Conservation (phyloP, 225 moss, liverwort and hornwort genomes). For the Anthoceros angustus region DNA sequence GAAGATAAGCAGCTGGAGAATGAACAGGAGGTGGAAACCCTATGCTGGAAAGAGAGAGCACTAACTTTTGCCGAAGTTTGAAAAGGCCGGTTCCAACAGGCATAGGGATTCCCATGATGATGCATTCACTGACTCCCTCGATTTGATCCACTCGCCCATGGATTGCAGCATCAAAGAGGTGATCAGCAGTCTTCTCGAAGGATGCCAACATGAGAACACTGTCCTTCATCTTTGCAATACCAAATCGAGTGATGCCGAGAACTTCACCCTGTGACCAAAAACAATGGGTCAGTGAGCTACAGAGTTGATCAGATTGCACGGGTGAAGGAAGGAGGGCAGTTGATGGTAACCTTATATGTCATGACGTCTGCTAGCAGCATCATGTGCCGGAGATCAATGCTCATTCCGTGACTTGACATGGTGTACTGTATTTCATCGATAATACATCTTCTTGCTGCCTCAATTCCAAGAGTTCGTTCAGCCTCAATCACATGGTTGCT, state of each 20-base stretch:
- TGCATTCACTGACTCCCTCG: constrained; percentile 98
- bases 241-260: constrained; percentile 91
- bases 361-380: constrained; percentile 97
- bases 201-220: constrained; percentile 98
- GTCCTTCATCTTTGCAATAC: constrained; percentile 98
- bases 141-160: constrained; percentile 91
- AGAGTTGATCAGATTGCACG: neutral
- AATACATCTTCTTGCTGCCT: constrained; percentile 83
- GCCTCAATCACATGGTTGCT: constrained; percentile 99
- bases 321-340: neutral
- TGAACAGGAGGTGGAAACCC: neutral
- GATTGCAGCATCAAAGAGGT: constrained; percentile 91
- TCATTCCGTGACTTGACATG: constrained; percentile 95
- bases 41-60: neutral
- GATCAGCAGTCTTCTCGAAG: constrained; percentile 96
- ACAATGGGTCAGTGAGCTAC: neutral
- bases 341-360: constrained; percentile 73
- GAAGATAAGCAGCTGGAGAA: neutral
- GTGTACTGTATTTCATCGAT: constrained; percentile 97
- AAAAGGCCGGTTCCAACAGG: constrained; percentile 98
- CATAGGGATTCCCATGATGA: constrained; percentile 99
- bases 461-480: constrained; percentile 89
- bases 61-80: constrained; percentile 90
- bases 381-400: constrained; percentile 92
- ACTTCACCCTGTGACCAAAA: constrained; percentile 63